phyloP scores from a whole-genome alignment of 345 rosid species.

The Arabidopsis suecica region DNA sequence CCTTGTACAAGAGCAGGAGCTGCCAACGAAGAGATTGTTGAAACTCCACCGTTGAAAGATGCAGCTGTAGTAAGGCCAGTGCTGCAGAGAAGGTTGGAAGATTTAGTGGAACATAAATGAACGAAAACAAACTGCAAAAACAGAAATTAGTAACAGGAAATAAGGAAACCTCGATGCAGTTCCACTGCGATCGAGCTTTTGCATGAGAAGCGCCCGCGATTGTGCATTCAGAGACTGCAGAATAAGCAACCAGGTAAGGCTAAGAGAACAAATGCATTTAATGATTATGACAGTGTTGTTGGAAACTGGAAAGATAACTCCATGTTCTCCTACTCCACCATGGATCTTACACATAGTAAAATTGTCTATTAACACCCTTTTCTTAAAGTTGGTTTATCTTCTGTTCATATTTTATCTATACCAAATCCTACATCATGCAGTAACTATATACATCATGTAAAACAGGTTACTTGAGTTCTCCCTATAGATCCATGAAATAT shows the following conservation, averaged over 20 bases:
- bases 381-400: neutral
- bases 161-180: slow-evolving; percentile 68
- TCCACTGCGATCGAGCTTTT: slow-evolving; percentile 92
- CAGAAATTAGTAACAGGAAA: slow-evolving; percentile 21
- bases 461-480: slow-evolving; percentile 16
- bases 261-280: slow-evolving; percentile 1
- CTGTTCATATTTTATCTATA: neutral
- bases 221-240: slow-evolving; percentile 89
- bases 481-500: slow-evolving; percentile 18
- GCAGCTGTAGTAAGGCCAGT: slow-evolving; percentile 54
- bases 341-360: neutral
- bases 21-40: slow-evolving; percentile 54
- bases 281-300: neutral
- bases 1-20: slow-evolving; percentile 59
- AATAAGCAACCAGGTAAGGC: slow-evolving; percentile 26
- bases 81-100: slow-evolving; percentile 48
- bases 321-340: slow-evolving; percentile 2
- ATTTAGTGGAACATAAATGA: slow-evolving; percentile 30
- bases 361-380: neutral
- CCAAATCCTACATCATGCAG: neutral
- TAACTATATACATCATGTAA: slow-evolving; percentile 2
- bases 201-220: slow-evolving; percentile 90
- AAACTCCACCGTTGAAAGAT: slow-evolving; percentile 52
- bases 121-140: neutral
- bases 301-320: slow-evolving; percentile 10